Evolutionary conservation across 2,329 filamentous ascomycete species (phyloP), one percentile per base, ranked within the genome.

Genomic region (Diplocarpon mali): DNA sequence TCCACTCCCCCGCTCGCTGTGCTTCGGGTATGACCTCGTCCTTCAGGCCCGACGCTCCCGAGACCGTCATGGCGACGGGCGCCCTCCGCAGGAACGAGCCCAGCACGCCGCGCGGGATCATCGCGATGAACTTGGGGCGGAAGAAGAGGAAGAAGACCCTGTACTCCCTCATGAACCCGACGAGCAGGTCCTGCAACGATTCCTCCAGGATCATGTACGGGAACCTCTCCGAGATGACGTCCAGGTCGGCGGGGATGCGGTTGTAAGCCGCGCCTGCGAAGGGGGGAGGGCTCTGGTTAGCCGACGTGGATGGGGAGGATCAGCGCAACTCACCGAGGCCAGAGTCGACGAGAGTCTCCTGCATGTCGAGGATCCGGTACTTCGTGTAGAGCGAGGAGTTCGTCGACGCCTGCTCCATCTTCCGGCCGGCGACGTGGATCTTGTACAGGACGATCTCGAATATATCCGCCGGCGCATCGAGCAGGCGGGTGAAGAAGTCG

Each of bases 361-460:
- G 29, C 9, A 40, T 34, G 24, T 40, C 29, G 12, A 40, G 12
- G 4, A 40, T 12, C 7, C 16, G 38, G 11, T 34, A 34, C 20
- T 40, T 34, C 5, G 38, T 40, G 17, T 40, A 34, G 11, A 40
- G 16, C 11, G 15, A 17, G 3, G 29, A 40, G 12, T 17, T 32
- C n/a, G 6, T 34, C 2, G 30, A 40, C 15, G 38, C 20, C 17
- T 34, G 38, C 16, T 40, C 38, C 29, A 20, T 32, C 16, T 40
- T 40, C 29, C 38, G 15, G 14, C 29, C 38, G 3, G 29, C 29
- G 16, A 40, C 24, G n/a, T 40, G 38, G 29, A 40, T 40, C 12
- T 34, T 40, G 8, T 40, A 40, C 29, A 40, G n/a, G 11, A n/a
- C 38, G 3, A 34, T 40, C 29, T 40, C 38, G 30, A 40, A 40